Conservation (phyloP, 306 rosid genomes). For the Sicyos edulis region DNA sequence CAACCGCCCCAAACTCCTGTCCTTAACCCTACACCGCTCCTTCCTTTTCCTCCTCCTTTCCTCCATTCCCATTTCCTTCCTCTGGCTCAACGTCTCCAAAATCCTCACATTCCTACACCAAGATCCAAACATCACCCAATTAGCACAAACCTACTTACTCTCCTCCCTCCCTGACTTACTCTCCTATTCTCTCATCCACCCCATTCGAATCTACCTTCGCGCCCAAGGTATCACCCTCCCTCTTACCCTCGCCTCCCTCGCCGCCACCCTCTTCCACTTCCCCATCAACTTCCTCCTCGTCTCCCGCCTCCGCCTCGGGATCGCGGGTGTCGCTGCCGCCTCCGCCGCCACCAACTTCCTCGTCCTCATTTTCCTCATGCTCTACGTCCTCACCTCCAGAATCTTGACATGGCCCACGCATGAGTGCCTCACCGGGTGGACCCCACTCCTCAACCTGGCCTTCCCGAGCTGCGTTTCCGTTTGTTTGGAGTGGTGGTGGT, state of each 20-base stretch:
- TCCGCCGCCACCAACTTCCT: slow-evolving; percentile 57
- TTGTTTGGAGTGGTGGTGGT: slow-evolving; percentile 99
- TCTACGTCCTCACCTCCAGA: slow-evolving; percentile 35
- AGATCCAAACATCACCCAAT: slow-evolving; percentile 33
- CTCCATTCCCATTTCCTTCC: slow-evolving; percentile 66
- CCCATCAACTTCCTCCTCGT: slow-evolving; percentile 44
- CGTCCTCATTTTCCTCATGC: slow-evolving; percentile 32
- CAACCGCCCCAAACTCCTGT: slow-evolving; percentile 59
- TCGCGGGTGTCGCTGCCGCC: slow-evolving; percentile 66
- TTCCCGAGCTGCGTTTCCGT: slow-evolving; percentile 89
- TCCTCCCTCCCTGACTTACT: slow-evolving; percentile 71
- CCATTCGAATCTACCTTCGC: slow-evolving; percentile 87
- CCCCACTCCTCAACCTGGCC: slow-evolving; percentile 54
- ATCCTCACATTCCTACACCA: slow-evolving; percentile 45
- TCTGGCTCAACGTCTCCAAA: slow-evolving; percentile 61
- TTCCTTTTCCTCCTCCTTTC: slow-evolving; percentile 49
- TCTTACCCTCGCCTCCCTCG: slow-evolving; percentile 60
- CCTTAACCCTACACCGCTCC: slow-evolving; percentile 71
- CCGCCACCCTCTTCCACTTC: slow-evolving; percentile 49
- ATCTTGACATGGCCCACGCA: slow-evolving; percentile 54
- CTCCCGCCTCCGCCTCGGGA: slow-evolving; percentile 33
- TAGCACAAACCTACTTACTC: slow-evolving; percentile 53
- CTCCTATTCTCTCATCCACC: slow-evolving; percentile 70
- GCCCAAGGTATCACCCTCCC: slow-evolving; percentile 72
- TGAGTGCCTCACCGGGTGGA: slow-evolving; percentile 61